Evolutionary conservation across 1,284 basidiomycete genomes (phyloP), one percentile per base, ranked within the genome.

Genomic region (Sanghuangporus weigelae): DNA sequence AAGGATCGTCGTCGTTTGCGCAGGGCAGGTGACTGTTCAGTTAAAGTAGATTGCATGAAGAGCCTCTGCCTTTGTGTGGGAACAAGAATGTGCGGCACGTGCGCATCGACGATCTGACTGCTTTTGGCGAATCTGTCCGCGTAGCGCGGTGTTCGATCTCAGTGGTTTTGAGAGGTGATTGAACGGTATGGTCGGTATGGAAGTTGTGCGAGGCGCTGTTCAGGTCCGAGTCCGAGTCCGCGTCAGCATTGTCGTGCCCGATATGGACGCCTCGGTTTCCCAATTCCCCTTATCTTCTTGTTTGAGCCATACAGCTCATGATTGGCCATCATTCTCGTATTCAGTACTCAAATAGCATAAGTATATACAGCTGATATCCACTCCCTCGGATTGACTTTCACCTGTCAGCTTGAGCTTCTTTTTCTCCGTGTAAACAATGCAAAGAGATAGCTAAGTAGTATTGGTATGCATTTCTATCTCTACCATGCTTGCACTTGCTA

Each of bases 1-100:
- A 38, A 12, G 31, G 59, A 60, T 5, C 16, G 35, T 23, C 48
- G 23, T 50, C 59, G 57, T 59, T 50, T 59, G 44, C 57, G 57
- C 44, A 59, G 23, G 35, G 36, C 51, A 54, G 31, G 8, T 19
- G 26, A 16, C 10, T 35, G 11, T 54, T 23, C 51, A 23, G 26
- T 31, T 14, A 12, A 51, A 51, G 23, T 35, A 16, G 50, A 23
- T 51, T 51, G 50, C 50, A 51, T 7, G 2, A 23, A 8, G 7
- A 14, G 50, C 1, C n/a, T 21, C 21, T 31, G 36, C 7, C 31
- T 54, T n/a, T 7, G 53, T 31, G 53, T 54, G 53, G 16, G 53
- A 54, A 54, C 38, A 57, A 36, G 23, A 1, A 5, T 38, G 38
- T n/a, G 7, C 16, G 35, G 55, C 55, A 57, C 55, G 55, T 46